Conservation (phyloP, 805 yeast genomes). For the Saccharomycodes ludwigii region DNA sequence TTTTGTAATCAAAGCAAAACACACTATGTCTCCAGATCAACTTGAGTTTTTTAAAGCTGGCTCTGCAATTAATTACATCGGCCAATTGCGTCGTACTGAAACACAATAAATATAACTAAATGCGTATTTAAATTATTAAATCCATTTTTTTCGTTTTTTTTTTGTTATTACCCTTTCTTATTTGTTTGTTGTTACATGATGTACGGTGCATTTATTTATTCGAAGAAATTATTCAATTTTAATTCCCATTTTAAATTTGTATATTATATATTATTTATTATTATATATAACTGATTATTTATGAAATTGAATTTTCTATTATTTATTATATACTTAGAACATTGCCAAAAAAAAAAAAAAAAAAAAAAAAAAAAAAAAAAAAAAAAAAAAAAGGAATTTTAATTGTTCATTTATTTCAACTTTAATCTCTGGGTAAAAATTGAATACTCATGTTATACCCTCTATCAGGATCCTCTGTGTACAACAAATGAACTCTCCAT, state of each 20-base stretch:
- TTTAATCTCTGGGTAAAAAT: constrained; percentile 20
- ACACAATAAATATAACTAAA: constrained; percentile 24
- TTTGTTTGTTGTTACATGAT: no score
- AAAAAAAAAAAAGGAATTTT: no score
- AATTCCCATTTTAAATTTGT: no score
- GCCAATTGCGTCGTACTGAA: constrained; percentile 37
- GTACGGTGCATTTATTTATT: no score
- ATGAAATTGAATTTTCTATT: not conserved
- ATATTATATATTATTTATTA: not conserved
- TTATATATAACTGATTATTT: not conserved
- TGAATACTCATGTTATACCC: constrained; percentile 61
- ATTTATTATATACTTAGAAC: no score
- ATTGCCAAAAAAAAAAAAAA: no score
- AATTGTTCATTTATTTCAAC: no score
- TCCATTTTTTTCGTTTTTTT: constrained; percentile 1
- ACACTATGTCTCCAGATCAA: constrained; percentile 96
- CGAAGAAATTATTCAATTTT: no score
- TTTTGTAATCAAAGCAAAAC: constrained; percentile 66
- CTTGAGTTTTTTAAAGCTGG: constrained; percentile 95
- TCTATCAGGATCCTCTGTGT: constrained; percentile 49
- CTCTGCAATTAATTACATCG: constrained; percentile 88
- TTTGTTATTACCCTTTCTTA: not conserved
- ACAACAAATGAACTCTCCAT: constrained; percentile 56
- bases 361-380: no score
- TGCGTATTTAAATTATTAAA: constrained; percentile 3